phyloP scores from a whole-genome alignment of 257 asterid genomes.

The Solanum virginianum region DNA sequence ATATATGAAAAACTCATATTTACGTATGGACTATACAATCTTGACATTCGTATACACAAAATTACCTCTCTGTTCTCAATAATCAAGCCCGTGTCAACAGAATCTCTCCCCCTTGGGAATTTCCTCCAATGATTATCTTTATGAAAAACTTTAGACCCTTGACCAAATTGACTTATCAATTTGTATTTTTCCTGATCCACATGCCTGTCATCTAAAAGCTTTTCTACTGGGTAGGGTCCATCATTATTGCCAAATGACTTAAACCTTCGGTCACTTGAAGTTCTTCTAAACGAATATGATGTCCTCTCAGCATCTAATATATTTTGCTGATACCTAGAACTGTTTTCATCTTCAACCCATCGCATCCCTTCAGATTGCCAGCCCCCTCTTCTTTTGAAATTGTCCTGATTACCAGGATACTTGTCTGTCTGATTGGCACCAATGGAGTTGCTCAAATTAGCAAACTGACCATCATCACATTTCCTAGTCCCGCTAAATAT shows the following conservation, averaged over 20 bases:
- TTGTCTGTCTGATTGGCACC: constrained; percentile 4
- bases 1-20: constrained; percentile 9
- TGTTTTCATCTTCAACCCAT: constrained; percentile 14
- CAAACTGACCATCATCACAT: constrained; percentile 12
- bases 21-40: constrained; percentile 16
- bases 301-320: constrained; percentile 12
- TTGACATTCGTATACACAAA: constrained; percentile 20
- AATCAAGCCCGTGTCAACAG: constrained; percentile 30
- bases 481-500: constrained; percentile 16
- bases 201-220: constrained; percentile 19
- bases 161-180: constrained; percentile 15
- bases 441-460: not conserved
- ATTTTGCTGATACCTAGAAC: constrained; percentile 10
- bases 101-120: constrained; percentile 19
- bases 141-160: constrained; percentile 10
- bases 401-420: constrained; percentile 10
- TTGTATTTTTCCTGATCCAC: constrained; percentile 4
- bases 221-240: constrained; percentile 11
- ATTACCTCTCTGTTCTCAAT: constrained; percentile 48
- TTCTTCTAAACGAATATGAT: constrained; percentile 14
- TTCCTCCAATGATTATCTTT: constrained; percentile 11
- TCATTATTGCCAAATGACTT: constrained; percentile 13
- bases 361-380: constrained; percentile 18
- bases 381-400: constrained; percentile 14
- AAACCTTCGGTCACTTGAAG: constrained; percentile 6